Base-by-base conservation (phyloP, 441 rosid species). In the Populus hybrid region DNA sequence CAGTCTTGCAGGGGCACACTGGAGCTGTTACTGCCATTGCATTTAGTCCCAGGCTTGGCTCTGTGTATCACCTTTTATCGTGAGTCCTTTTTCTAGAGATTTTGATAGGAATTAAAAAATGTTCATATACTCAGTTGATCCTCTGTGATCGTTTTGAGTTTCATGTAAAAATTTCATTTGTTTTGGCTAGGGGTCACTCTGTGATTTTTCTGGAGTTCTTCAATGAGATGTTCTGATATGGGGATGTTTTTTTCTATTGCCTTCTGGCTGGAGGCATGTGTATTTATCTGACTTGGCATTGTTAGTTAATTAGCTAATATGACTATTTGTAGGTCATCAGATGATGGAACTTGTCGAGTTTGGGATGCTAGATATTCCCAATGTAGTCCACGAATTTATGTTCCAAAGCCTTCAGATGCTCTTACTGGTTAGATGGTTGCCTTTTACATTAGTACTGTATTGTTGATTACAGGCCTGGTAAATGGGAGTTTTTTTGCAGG, bases 341-440 rank as follows among this genome's bases (percentile, higher is more conserved):
- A 97, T 85, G 99, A 95, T 91, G 98, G 99, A 83, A 97, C 98
- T 79, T 97, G 99, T 84, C 92, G 99, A 83, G 87, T 97, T 85
- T 97, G 99, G 99, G 99, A 97, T 89, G 97, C 97, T 81, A 89
- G 93, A 82, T 77, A 82, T 84, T 85, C 97, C 57, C 97, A 92
- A 64, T 79, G 86, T 79, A 54, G 85, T 79, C 97, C 94, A 24
- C 91, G 93, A 70, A 89, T 95, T 76, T 97, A 91, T 81, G 87
- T 86, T 78, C 98, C 99, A 69, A 92, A 84, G 85, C 95, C 98
- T 78, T 87, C 87, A 73, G 92, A 88, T 85, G 79, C 87, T 74
- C 57, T 85, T 78, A 77, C 88, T 80, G 91, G 96, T 94, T 80
- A 85, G 89, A 78, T 73, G 30, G 76, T 78, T 73, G 69, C 76